Evolutionary conservation across 805 yeast species (phyloP), one percentile per base, ranked within the genome.

Genomic region (Saccharomycopsis fodiens): DNA sequence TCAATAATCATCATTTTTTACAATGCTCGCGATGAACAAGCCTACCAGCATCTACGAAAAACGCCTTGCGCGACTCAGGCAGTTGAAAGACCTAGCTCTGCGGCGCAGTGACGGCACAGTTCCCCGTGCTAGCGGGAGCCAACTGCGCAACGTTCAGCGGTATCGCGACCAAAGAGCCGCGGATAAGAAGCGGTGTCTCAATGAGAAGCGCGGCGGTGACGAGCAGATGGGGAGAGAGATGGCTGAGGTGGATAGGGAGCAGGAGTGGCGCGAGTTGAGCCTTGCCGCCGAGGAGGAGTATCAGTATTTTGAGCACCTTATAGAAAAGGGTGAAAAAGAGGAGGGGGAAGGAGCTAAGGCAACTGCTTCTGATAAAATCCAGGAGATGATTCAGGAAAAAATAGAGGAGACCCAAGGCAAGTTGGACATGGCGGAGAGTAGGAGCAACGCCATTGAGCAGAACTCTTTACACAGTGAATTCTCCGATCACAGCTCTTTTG

Each of bases 181-280:
- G 20, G 39, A 36, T 19, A 7, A 25, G 8, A 7, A 36, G 20
- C 22, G 22, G 20, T 8, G 4, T 19, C 12, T 16, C 13, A 25
- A 25, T 6, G 22, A 36, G 3, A 23, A 23, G 17, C 8, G 46
- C 4, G 46, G 42, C 13, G 42, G 46, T 4, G 44, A 15, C 4
- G 48, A 40, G 15, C 27, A 19, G 27, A 45, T 45, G 48, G 32
- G 21, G 10, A 45, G 41, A 29, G 37, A 37, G 39, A 30, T 45
- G 4, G 32, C 44, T 8, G 48, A 45, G 20, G 35, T 31, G 15
- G 48, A 45, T 10, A 27, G 29, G 4, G 19, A 7, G 13, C 27
- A 32, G 16, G 35, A 23, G 8, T 6, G 39, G 31, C 7, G 15
- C 6, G 15, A 39, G 21, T 40, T 40, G 23, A n/a, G 35, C 29